These are phyloP conservation scores for Xylariaceae sp. DNA, from an alignment of 2,329 filamentous ascomycete genomes.

Conservation along the genomic window DNA sequence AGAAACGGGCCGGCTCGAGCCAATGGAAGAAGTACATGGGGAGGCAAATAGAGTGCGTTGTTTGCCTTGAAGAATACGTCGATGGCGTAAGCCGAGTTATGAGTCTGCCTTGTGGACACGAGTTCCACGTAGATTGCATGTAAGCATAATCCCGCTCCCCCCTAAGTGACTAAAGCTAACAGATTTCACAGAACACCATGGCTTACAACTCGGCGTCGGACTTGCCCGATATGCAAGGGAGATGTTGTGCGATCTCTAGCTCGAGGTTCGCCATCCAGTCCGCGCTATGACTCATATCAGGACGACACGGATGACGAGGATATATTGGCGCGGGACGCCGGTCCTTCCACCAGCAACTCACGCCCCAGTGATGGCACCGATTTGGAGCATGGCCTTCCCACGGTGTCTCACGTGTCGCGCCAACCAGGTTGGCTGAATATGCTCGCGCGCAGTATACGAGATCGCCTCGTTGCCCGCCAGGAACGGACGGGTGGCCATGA, in stretches of 20 bases:
- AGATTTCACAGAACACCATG: constrained; percentile 71
- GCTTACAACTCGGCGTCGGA: constrained; percentile 89
- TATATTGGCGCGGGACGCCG: constrained; percentile 19
- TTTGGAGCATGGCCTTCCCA: constrained; percentile 42
- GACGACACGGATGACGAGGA: constrained; percentile 48
- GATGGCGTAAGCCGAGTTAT: constrained; percentile 93
- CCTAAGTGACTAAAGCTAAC: constrained; percentile 18
- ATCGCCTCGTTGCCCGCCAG: constrained; percentile 18
- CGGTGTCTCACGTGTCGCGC: constrained; percentile 24
- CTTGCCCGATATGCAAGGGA: constrained; percentile 98
- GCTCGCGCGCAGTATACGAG: constrained; percentile 34
- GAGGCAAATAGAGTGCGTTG: constrained; percentile 80
- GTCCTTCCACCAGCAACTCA: constrained; percentile 24
- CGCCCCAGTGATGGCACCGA: constrained; percentile 34
- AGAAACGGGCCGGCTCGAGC: constrained; percentile 46
- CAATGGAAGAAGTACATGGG: constrained; percentile 66
- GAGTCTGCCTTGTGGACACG: constrained; percentile 94
- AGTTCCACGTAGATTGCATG: constrained; percentile 99
- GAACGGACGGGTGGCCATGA: constrained; percentile 3
- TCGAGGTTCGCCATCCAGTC: constrained; percentile 47
- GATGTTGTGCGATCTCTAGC: constrained; percentile 77
- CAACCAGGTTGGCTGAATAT: constrained; percentile 38
- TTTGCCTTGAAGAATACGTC: constrained; percentile 93
- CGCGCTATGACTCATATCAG: constrained; percentile 52
- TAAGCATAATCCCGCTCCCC: constrained; percentile 49